A percentile compares a stretch with the other conserved stretches of the same genome.
phyloP scores from a whole-genome alignment of 176 grass and related monocot genomes.

The Elaeis guineensis region DNA sequence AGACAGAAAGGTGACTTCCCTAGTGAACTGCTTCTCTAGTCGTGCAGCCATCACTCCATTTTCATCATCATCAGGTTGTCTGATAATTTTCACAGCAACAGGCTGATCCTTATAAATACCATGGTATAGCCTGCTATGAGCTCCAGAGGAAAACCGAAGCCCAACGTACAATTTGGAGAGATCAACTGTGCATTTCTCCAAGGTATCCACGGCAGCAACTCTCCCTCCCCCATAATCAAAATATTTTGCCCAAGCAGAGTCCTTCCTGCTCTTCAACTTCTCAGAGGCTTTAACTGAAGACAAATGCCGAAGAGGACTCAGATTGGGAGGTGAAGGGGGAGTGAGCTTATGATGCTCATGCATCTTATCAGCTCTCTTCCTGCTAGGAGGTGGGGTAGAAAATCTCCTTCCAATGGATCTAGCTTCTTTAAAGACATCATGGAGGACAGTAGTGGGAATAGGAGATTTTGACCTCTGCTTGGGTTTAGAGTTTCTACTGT shows the following conservation, averaged over 20 bases:
- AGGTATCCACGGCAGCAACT: slow-evolving; percentile 39
- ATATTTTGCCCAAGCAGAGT: slow-evolving; percentile 25
- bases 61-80: slow-evolving; percentile 44
- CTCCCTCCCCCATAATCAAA: slow-evolving; percentile 31
- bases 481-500: background rate
- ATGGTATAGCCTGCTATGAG: slow-evolving; percentile 61
- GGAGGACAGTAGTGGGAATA: slow-evolving; percentile 33
- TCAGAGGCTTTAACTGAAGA: slow-evolving; percentile 6
- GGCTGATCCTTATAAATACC: slow-evolving; percentile 65
- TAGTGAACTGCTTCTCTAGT: slow-evolving; percentile 83
- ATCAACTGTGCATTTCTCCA: slow-evolving; percentile 48
- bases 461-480: slow-evolving; percentile 56
- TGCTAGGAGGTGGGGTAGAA: slow-evolving; percentile 57
- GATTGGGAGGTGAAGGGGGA: background rate
- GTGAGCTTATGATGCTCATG: background rate
- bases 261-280: slow-evolving; percentile 46
- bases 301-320: slow-evolving; percentile 1
- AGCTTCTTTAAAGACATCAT: slow-evolving; percentile 62
- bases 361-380: slow-evolving; percentile 19
- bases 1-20: slow-evolving; percentile 59
- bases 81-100: slow-evolving; percentile 77
- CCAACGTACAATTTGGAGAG: slow-evolving; percentile 62
- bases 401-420: slow-evolving; percentile 53
- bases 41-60: slow-evolving; percentile 46
- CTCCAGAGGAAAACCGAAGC: slow-evolving; percentile 58